Evolutionary conservation across 169 alveolate species (phyloP).

Genomic region (Babesia caballi): DNA sequence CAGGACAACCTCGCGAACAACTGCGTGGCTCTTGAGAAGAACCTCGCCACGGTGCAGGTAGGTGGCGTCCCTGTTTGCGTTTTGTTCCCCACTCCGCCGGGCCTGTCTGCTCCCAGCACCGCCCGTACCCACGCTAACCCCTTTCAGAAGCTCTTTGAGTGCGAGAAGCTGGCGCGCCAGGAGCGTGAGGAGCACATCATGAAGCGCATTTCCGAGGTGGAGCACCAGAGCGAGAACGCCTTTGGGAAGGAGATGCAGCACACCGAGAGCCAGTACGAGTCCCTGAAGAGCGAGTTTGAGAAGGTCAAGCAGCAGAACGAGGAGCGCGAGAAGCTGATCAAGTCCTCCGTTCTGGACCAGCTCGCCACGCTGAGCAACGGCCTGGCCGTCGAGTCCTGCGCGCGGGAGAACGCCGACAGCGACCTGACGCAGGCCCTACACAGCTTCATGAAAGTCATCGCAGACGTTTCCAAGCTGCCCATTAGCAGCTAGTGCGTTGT

Average conservation of each 20-base stretch:
- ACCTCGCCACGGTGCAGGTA: slow-evolving; percentile 61
- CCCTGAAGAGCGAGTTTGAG: slow-evolving; percentile 33
- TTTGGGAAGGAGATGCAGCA: slow-evolving; percentile 51
- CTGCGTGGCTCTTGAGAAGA: slow-evolving; percentile 56
- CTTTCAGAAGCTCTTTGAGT: slow-evolving; percentile 59
- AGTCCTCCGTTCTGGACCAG: slow-evolving; percentile 76
- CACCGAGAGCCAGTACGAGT: slow-evolving; percentile 35
- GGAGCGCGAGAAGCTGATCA: slow-evolving; percentile 62
- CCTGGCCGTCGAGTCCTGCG: slow-evolving; percentile 78
- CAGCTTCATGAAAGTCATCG: slow-evolving; percentile 78
- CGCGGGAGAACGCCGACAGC: slow-evolving; percentile 87
- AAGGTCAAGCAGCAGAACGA: slow-evolving; percentile 44
- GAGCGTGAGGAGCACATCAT: slow-evolving; percentile 63
- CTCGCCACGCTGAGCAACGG: slow-evolving; percentile 78
- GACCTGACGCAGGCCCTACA: slow-evolving; percentile 89
- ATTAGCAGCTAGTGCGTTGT: slow-evolving; percentile 12
- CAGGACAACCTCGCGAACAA: slow-evolving; percentile 44
- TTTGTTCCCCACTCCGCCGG: no score
- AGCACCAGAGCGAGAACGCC: slow-evolving; percentile 42
- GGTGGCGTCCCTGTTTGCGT: background rate
- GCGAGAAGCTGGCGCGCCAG: slow-evolving; percentile 51
- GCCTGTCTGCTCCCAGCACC: no score
- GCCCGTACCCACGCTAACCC: no score
- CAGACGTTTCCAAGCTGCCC: slow-evolving; percentile 48
- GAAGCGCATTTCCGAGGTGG: slow-evolving; percentile 54